phyloP scores from a whole-genome alignment of 345 rosid species.

The Murraya paniculata region DNA sequence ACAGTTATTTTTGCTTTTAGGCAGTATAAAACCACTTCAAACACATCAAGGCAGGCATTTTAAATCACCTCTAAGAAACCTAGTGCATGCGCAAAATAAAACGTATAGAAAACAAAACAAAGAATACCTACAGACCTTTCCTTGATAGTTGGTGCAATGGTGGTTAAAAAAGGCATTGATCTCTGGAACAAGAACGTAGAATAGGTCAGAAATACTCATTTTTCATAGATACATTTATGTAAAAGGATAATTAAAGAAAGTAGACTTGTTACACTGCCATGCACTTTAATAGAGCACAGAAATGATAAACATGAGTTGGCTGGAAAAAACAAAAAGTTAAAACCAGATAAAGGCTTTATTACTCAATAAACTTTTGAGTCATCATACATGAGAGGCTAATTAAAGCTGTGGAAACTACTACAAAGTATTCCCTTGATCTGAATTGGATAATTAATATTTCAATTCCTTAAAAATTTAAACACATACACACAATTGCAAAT shows the following conservation, averaged over 20 bases:
- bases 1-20: background rate
- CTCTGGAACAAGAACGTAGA: constrained; percentile 45
- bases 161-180: constrained; percentile 75
- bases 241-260: background rate
- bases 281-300: background rate
- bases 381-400: background rate
- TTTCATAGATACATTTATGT: background rate
- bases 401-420: background rate
- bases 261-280: background rate
- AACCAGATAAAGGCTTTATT: background rate
- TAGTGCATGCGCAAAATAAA: background rate
- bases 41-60: background rate
- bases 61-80: background rate
- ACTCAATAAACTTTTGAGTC: background rate
- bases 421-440: background rate
- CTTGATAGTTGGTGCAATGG: constrained; percentile 63
- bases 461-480: background rate
- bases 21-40: background rate
- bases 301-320: background rate
- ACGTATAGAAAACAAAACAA: constrained; percentile 7
- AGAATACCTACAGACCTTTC: constrained; percentile 56
- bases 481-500: background rate
- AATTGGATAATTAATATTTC: background rate
- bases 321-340: background rate
- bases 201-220: constrained; percentile 9